Evolutionary conservation across 2,329 filamentous ascomycete species (phyloP).

Genomic region (Microsporum canis): DNA sequence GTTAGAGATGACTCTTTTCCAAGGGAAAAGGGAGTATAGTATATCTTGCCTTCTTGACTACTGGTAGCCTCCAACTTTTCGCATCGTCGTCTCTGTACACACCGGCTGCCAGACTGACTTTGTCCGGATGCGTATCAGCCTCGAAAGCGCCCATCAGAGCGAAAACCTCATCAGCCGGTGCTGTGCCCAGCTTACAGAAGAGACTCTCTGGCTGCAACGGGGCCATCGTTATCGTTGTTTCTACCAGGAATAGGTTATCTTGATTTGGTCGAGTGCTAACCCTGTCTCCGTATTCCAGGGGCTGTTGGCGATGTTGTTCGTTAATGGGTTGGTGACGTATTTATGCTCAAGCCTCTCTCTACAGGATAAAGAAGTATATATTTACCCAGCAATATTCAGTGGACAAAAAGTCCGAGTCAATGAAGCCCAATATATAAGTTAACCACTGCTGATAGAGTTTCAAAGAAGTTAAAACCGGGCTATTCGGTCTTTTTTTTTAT

Average conservation of each 20-base stretch:
- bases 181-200: slow-evolving; percentile 12
- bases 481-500: background rate
- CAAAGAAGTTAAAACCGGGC: background rate
- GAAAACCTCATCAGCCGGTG: slow-evolving; percentile 17
- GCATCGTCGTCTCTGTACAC: slow-evolving; percentile 32
- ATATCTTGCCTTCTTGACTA: slow-evolving; percentile 23
- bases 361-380: background rate
- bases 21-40: background rate
- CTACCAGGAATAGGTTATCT: background rate
- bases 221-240: slow-evolving; percentile 9
- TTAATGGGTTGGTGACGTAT: background rate
- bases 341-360: background rate
- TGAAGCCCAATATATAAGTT: background rate
- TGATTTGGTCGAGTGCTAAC: background rate
- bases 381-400: background rate
- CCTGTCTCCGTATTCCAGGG: background rate
- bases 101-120: slow-evolving; percentile 32
- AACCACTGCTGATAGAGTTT: background rate
- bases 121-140: slow-evolving; percentile 20
- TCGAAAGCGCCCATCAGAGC: slow-evolving; percentile 19
- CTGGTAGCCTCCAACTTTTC: slow-evolving; percentile 29
- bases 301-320: background rate
- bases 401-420: background rate
- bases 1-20: slow-evolving; percentile 1
- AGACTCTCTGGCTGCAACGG: slow-evolving; percentile 14